phyloP scores from a whole-genome alignment of 257 asterid genomes.

The Rauvolfia tetraphylla region DNA sequence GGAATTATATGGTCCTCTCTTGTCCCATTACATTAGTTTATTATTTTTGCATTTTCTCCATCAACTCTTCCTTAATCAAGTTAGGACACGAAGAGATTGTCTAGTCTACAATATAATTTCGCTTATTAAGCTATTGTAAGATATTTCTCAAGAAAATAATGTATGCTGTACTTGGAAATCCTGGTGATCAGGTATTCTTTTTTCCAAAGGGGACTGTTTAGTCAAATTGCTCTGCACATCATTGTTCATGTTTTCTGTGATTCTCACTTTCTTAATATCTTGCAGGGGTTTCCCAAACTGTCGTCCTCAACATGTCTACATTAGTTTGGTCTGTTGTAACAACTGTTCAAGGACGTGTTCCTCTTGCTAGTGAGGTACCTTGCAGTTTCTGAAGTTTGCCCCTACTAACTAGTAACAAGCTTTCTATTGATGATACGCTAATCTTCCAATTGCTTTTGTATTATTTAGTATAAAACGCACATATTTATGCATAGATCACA shows the following conservation, averaged over 20 bases:
- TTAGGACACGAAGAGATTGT: background rate
- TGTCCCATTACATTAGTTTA: background rate
- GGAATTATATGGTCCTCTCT: background rate
- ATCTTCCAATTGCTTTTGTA: background rate
- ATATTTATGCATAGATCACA: background rate
- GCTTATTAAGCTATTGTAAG: background rate
- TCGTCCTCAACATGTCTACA: slow-evolving; percentile 94
- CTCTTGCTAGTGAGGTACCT: slow-evolving; percentile 96
- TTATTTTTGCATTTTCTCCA: background rate
- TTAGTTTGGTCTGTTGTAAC: slow-evolving; percentile 86
- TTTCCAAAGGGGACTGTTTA: background rate
- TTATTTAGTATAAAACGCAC: background rate
- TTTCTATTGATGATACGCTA: background rate
- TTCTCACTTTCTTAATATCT: slow-evolving; percentile 16
- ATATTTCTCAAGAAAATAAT: background rate
- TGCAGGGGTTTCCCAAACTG: slow-evolving; percentile 92
- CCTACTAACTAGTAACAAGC: background rate
- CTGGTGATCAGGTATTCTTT: background rate
- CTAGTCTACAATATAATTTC: background rate
- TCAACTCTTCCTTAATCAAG: background rate
- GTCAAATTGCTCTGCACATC: background rate
- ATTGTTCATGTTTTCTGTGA: background rate
- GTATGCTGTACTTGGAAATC: background rate
- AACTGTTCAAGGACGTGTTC: slow-evolving; percentile 82
- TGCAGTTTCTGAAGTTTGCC: slow-evolving; percentile 10